Base-by-base conservation (phyloP, 805 yeast genomes). In the Candida manassasensis region DNA sequence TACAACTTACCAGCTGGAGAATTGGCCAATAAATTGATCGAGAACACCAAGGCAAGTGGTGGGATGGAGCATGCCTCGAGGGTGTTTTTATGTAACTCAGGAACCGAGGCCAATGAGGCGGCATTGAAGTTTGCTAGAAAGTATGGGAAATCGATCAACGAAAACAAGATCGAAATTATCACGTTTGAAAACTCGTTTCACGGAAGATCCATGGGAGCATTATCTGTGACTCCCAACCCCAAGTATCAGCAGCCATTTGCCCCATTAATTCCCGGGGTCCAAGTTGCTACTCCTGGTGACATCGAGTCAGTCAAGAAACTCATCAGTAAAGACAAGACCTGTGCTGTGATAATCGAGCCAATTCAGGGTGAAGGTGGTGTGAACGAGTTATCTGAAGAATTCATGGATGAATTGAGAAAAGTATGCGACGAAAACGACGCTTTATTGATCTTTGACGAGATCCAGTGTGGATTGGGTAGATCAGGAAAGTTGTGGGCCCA, bases 321-420 rank as follows among this genome's bases (percentile, higher is more conserved):
- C 27, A 73, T 84, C 30, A 66, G 71, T 42, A 55, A 55, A 41
- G 79, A 75, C 3, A 76, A 77, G 44, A 81, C 89, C 1, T 86
- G 95, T 48, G 98, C 89, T 36, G 93, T 93, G 19, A 93, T 93
- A 37, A 80, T 93, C 25, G 98, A 93, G 63, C 98, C 98, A 15
- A 81, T 93, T 40, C 98, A 93, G 67, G 98, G 97, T 47, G 98
- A 90, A 65, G 97, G 98, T 39, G 98, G 98, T 38, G 81, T 90
- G 13, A 77, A 79, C 51, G 77, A 81, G 14, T 74, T 86, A 39
- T 69, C 74, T 25, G 47, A 61, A 0, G 84, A 79, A 28, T 88
- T 85, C 53, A 68, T 90, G 42, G 53, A 68, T 3, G 77, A 76
- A 33, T 64, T 90, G 55, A 80, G 82, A 47, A 59, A 74, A 48